Base-by-base conservation (phyloP, 2,329 filamentous ascomycete species). In the Fusarium sp. region DNA sequence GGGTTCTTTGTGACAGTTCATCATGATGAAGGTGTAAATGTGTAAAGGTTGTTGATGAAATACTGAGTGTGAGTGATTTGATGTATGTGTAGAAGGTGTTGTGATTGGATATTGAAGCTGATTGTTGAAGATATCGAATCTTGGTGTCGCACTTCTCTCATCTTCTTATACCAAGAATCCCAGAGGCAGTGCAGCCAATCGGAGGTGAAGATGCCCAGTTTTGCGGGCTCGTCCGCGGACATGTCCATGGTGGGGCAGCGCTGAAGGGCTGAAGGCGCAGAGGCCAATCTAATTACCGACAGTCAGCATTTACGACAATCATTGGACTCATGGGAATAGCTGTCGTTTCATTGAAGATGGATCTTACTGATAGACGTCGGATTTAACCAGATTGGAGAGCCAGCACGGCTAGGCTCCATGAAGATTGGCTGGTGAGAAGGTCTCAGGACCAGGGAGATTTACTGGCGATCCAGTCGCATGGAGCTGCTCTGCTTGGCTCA, bases 191-290 rank as follows among this genome's bases (percentile, higher is more conserved):
- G 12, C 23, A 67, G 44, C 64, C 63, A 67, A 67, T 67, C 49
- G 27, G 42, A 56, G 49, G 33, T 44, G 18, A n/a, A 14, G 3
- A 6, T 41, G 23, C 6, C 33, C 7, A 6, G 40, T 17, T 18
- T 18, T 26, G 30, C 67, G 68, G 68, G 33, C 35, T 56, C n/a
- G 44, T 71, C 67, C 68, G 63, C 57, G 68, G 68, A 69, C 63
- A 71, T 71, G 20, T 70, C 67, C 68, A 68, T 53, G 62, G 64
- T 62, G 56, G 64, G 56, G 62, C 56, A 27, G 27, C 10, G 55
- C 32, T 49, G 41, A 63, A 66, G 27, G 53, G 35, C 37, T 56
- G 48, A 38, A 27, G 30, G 46, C 41, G 26, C 46, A 61, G 37
- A 40, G 38, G 15, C 33, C 44, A 23, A 32, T 30, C 7, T 6